Evolutionary conservation across 2,329 filamentous ascomycete species (phyloP).

Genomic region (Cryphonectria japonica): DNA sequence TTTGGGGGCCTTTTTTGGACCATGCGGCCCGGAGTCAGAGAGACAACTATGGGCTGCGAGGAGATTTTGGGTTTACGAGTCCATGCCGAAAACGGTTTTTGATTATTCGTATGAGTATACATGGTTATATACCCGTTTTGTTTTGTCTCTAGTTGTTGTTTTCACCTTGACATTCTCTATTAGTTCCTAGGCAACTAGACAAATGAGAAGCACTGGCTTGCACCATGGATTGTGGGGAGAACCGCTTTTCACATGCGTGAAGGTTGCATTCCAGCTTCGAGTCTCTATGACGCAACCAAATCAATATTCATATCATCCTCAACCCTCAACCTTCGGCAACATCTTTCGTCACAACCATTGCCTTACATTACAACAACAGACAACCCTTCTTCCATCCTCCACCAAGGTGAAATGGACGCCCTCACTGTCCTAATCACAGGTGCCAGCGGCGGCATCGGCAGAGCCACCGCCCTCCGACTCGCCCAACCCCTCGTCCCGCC

Average conservation of each 20-base stretch:
- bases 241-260: background rate
- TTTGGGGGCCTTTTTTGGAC: conserved; percentile 15
- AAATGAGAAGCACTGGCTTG: background rate
- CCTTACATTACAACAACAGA: background rate
- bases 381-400: too few species aligned
- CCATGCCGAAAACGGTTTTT: background rate
- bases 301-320: background rate
- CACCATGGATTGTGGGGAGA: background rate
- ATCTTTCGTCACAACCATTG: background rate
- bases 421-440: conserved; percentile 24
- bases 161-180: background rate
- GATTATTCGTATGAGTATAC: conserved; percentile 12
- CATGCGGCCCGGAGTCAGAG: conserved; percentile 12
- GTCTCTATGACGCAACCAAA: background rate
- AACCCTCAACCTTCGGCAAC: background rate
- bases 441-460: conserved; percentile 25
- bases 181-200: background rate
- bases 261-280: background rate
- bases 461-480: conserved; percentile 24
- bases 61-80: background rate
- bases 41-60: background rate
- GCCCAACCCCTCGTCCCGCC: conserved; percentile 8
- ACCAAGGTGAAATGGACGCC: background rate
- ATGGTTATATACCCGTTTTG: conserved; percentile 20
- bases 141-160: background rate